Conservation (phyloP, 106 monocot genomes). For the Apostasia ramifera region DNA sequence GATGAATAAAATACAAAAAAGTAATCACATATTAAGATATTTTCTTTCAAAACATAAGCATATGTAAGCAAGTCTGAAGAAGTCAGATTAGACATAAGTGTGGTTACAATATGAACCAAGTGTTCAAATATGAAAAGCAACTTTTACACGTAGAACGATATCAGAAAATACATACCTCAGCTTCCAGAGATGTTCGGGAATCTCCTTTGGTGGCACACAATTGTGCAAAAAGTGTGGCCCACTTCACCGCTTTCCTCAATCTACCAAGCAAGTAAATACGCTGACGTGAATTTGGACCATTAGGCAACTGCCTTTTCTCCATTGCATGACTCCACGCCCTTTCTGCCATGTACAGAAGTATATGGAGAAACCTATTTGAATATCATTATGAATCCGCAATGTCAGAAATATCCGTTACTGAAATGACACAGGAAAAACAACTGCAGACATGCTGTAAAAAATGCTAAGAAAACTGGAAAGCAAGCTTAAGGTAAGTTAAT, state of each 20-base stretch:
- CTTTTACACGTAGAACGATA: not conserved
- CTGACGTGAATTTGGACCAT: slow-evolving; percentile 81
- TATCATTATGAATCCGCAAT: not conserved
- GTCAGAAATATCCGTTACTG: too few species aligned
- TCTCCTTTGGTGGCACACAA: slow-evolving; percentile 82
- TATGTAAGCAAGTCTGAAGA: too few species aligned
- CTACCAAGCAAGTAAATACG: slow-evolving; percentile 88
- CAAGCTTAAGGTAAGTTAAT: too few species aligned
- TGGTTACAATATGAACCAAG: too few species aligned
- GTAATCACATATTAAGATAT: too few species aligned
- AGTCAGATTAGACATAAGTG: too few species aligned
- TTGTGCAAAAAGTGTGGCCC: slow-evolving; percentile 87
- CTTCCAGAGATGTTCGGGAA: slow-evolving; percentile 91
- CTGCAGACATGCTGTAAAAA: too few species aligned
- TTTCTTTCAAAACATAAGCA: too few species aligned
- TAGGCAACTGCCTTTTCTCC: slow-evolving; percentile 94
- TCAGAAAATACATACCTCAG: slow-evolving; percentile 49
- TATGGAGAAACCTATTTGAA: slow-evolving; percentile 74
- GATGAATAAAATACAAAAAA: too few species aligned
- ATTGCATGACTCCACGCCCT: slow-evolving; percentile 99
- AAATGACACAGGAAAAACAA: too few species aligned
- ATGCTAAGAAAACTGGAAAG: too few species aligned
- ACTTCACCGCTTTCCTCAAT: slow-evolving; percentile 93
- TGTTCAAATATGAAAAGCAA: too few species aligned
- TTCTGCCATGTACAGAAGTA: slow-evolving; percentile 93